Evolutionary conservation across 2,329 filamentous ascomycete species (phyloP), one percentile per base, ranked within the genome.

Genomic region (Paracamarosporium sp.): DNA sequence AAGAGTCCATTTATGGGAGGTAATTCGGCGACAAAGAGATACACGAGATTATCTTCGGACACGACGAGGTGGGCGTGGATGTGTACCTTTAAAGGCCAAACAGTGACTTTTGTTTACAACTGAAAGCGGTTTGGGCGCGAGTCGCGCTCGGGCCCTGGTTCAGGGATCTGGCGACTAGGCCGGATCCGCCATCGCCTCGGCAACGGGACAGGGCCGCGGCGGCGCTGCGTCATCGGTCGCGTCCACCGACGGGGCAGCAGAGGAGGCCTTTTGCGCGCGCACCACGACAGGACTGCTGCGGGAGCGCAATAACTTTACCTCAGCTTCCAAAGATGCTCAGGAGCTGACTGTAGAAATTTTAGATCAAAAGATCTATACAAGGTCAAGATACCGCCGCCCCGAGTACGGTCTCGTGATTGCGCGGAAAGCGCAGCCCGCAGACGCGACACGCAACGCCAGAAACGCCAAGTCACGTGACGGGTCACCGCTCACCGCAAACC

Each of bases 1-100:
- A 75, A 65, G 38, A 25, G 51, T 76, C 73, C 73, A 76, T 76
- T 69, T 75, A 54, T 58, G 24, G 36, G 30, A 46, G 31, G 45
- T 55, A 77, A 76, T 68, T 71, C 69, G 69, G 68, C 69, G 67
- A 58, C 71, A 59, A 74, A 75, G 73, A 76, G 72, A 77, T 76
- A 74, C 67, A 68, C 68, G 59, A 68, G 68, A 67, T 55, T 53
- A 57, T 65, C 57, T 64, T 62, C 62, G 62, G 59, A 66, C 65
- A 64, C 61, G 67, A 69, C 64, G 58, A 60, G 65, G 61, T 53
- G 54, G 55, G 40, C 33, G 53, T 44, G 55, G 56, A 48, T 53
- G 55, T 51, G 48, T 41, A 51, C 13, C 48, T 51, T 51, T 51
- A 51, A 51, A 51, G 36, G 36, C 48, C 48, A 51, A 41, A 36